These are phyloP conservation scores for Aspergillus ochraceus DNA, from an alignment of 2,329 filamentous ascomycete species.

Conservation along the genomic window DNA sequence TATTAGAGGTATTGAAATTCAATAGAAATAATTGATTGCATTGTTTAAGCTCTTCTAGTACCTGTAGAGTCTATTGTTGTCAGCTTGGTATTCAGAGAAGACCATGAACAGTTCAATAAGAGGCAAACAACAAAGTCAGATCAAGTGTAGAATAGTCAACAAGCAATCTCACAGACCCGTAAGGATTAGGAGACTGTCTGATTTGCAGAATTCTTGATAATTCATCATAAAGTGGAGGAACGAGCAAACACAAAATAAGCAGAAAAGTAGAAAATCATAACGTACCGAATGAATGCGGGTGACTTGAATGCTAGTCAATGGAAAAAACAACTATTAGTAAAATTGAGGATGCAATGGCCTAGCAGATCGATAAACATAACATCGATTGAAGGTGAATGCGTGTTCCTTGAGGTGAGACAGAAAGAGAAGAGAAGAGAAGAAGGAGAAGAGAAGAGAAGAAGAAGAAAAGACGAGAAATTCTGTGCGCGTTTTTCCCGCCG, in stretches of 20 bases:
- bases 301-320: background rate
- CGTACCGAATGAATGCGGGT: background rate
- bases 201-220: slow-evolving; percentile 48
- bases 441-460: slow-evolving; percentile 3
- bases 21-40: background rate
- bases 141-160: slow-evolving; percentile 51
- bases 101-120: slow-evolving; percentile 3
- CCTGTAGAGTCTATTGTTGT: background rate
- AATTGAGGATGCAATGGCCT: background rate
- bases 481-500: slow-evolving; percentile 5
- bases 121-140: slow-evolving; percentile 31
- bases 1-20: background rate
- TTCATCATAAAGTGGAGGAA: slow-evolving; percentile 34
- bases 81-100: slow-evolving; percentile 14
- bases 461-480: slow-evolving; percentile 7
- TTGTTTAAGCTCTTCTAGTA: background rate
- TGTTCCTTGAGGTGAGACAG: background rate
- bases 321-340: background rate
- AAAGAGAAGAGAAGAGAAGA: slow-evolving; percentile 5
- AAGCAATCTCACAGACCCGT: slow-evolving; percentile 40
- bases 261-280: background rate
- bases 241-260: slow-evolving; percentile 7
- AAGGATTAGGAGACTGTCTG: slow-evolving; percentile 41
- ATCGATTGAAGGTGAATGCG: background rate
- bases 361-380: background rate